Conservation (phyloP, 2,329 filamentous ascomycete species). For the Pseudofabraea citricarpa region DNA sequence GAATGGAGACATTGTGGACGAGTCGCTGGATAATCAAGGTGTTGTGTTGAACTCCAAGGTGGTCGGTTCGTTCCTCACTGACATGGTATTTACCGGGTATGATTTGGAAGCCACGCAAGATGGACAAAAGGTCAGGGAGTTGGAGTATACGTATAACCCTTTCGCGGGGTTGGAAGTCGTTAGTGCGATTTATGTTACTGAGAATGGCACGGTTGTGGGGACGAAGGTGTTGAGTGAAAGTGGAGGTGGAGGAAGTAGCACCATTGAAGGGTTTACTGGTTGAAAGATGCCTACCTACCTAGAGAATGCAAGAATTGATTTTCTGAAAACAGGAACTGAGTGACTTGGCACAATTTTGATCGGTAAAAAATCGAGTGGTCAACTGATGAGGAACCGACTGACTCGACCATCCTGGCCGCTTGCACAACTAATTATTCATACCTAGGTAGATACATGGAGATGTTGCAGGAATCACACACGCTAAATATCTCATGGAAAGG, state of each 20-base stretch:
- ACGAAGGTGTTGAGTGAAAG: conserved; percentile 48
- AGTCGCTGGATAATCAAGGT: conserved; percentile 49
- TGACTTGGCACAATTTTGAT: too few species aligned
- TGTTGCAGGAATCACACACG: too few species aligned
- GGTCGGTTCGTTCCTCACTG: conserved; percentile 44
- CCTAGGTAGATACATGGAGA: too few species aligned
- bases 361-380: too few species aligned
- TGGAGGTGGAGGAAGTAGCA: conserved; percentile 44
- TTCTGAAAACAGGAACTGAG: too few species aligned
- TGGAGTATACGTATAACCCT: conserved; percentile 49
- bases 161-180: conserved; percentile 41
- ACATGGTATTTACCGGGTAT: conserved; percentile 52
- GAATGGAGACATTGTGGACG: conserved; percentile 49
- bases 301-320: too few species aligned
- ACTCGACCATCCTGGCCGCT: too few species aligned
- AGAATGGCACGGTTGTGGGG: conserved; percentile 40
- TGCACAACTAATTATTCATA: too few species aligned
- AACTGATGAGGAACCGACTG: too few species aligned
- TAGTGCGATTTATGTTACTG: conserved; percentile 44
- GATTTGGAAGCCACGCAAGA: conserved; percentile 41
- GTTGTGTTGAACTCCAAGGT: conserved; percentile 35
- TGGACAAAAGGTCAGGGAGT: conserved; percentile 41
- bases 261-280: too few species aligned
- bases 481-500: too few species aligned
- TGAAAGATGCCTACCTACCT: too few species aligned